Conservation (phyloP, 2,329 filamentous ascomycete species). For the Arthrobotrys pseudoclavata region DNA sequence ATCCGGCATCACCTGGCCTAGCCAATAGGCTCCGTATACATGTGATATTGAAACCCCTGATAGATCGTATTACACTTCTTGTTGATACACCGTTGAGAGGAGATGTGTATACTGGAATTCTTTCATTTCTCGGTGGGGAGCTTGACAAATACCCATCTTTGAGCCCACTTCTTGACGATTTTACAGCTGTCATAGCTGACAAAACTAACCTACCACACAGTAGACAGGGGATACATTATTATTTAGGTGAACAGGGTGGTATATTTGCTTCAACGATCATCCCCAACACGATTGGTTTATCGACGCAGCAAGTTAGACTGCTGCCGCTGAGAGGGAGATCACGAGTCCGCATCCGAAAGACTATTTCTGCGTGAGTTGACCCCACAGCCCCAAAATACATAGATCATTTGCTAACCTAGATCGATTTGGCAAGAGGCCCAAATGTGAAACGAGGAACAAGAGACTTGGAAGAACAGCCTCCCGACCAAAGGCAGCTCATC, state of each 20-base stretch:
- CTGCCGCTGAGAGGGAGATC: slow-evolving; percentile 53
- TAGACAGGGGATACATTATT: slow-evolving; percentile 42
- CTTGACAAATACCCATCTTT: slow-evolving; percentile 45
- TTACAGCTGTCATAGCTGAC: slow-evolving; percentile 33
- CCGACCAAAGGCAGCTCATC: slow-evolving; percentile 53
- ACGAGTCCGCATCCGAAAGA: slow-evolving; percentile 54
- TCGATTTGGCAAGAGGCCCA: slow-evolving; percentile 35
- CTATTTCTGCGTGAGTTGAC: slow-evolving; percentile 50
- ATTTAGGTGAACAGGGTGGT: slow-evolving; percentile 51
- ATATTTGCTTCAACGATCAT: slow-evolving; percentile 10
- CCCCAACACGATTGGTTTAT: slow-evolving; percentile 9
- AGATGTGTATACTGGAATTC: slow-evolving; percentile 48
- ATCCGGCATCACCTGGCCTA: slow-evolving; percentile 50
- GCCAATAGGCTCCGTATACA: slow-evolving; percentile 58
- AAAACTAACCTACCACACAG: slow-evolving; percentile 45
- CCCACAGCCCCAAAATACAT: background rate
- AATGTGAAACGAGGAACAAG: slow-evolving; percentile 42
- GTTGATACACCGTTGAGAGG: slow-evolving; percentile 50
- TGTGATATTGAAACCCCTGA: slow-evolving; percentile 56
- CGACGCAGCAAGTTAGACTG: slow-evolving; percentile 45
- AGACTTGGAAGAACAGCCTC: slow-evolving; percentile 45
- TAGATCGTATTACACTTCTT: slow-evolving; percentile 53
- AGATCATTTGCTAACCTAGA: slow-evolving; percentile 6
- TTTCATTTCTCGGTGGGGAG: slow-evolving; percentile 46
- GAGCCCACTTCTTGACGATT: slow-evolving; percentile 41